Evolutionary conservation across 78 protist genomes (phyloP).

Genomic region (Dictyostelium capitatum): DNA sequence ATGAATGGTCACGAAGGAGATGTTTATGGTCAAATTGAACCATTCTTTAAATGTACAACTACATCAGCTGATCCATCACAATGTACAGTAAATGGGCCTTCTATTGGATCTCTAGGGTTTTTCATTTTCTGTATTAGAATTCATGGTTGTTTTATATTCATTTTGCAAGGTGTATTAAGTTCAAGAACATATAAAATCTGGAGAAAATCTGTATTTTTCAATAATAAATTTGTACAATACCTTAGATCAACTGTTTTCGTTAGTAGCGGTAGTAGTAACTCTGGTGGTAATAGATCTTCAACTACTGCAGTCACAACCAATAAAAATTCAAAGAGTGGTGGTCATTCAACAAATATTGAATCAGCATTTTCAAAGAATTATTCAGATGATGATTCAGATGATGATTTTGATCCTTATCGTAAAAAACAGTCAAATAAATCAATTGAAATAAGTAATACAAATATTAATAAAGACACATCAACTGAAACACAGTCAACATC

Average conservation of each 20-base stretch:
- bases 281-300: background rate
- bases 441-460: too few relatives aligned
- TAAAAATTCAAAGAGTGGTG: background rate
- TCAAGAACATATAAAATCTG: constrained; percentile 34
- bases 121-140: constrained; percentile 46
- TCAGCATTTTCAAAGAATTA: background rate
- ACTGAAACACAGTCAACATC: too few relatives aligned
- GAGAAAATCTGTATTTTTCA: constrained; percentile 19
- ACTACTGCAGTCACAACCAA: background rate
- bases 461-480: too few relatives aligned
- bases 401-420: background rate
- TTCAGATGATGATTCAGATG: background rate
- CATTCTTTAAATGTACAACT: background rate
- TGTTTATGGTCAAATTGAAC: background rate
- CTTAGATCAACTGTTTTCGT: background rate
- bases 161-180: constrained; percentile 8
- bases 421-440: too few relatives aligned
- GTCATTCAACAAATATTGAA: background rate
- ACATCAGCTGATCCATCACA: background rate
- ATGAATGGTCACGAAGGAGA: constrained; percentile 9
- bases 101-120: constrained; percentile 17
- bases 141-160: constrained; percentile 27
- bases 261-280: background rate
- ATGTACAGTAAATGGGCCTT: constrained; percentile 53
- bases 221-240: constrained; percentile 19